A percentile compares a stretch with the other conserved stretches of the same genome.
Conservation (phyloP, 2,329 filamentous ascomycete genomes). For the Aspergillus novofumigatus region DNA sequence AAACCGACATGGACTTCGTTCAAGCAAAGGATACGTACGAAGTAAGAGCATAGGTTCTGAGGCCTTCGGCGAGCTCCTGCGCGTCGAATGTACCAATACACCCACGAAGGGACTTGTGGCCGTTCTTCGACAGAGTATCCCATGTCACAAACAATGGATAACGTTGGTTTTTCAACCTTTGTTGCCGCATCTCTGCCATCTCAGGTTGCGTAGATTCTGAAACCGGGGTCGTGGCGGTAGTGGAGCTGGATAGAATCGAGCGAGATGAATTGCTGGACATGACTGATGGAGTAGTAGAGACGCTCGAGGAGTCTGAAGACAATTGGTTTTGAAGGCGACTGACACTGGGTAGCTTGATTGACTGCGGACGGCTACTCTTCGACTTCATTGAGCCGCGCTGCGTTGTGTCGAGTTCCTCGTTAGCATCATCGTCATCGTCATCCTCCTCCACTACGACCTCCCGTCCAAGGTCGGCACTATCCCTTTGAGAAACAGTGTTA, state of each 20-base stretch:
- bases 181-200: constrained; percentile 15
- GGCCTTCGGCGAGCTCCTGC: constrained; percentile 66
- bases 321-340: constrained; percentile 31
- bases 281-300: constrained; percentile 39
- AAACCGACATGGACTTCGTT: neutral
- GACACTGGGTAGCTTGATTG: constrained; percentile 30
- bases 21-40: constrained; percentile 50
- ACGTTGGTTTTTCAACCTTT: constrained; percentile 39
- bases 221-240: constrained; percentile 43
- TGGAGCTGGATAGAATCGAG: constrained; percentile 40
- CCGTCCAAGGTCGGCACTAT: constrained; percentile 8
- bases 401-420: constrained; percentile 16
- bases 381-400: constrained; percentile 6
- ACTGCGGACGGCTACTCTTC: constrained; percentile 15
- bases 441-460: constrained; percentile 19
- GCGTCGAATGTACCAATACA: constrained; percentile 94
- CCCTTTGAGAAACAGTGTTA: constrained; percentile 14
- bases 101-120: constrained; percentile 70
- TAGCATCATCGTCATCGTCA: constrained; percentile 31
- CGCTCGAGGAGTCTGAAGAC: constrained; percentile 38
- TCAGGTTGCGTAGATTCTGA: constrained; percentile 36
- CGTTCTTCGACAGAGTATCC: constrained; percentile 66
- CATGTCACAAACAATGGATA: constrained; percentile 91
- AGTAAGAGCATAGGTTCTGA: constrained; percentile 77
- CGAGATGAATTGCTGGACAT: constrained; percentile 47